These are phyloP conservation scores for Pseudocercospora pini-densiflorae DNA, from an alignment of 2,329 filamentous ascomycete species.

Conservation along the genomic window DNA sequence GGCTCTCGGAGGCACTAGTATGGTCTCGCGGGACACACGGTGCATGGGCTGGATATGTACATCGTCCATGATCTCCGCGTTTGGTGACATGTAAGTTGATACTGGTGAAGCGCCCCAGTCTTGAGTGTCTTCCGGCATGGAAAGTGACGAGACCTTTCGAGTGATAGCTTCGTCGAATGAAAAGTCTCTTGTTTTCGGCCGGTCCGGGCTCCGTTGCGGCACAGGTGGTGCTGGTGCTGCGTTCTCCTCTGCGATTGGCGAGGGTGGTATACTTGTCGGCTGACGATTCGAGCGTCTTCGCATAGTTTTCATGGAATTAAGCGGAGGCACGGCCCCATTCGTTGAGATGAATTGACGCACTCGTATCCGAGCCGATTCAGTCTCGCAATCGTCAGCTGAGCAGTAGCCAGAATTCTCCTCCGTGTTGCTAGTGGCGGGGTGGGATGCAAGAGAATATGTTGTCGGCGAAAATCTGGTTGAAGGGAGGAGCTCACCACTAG, in stretches of 20 bases:
- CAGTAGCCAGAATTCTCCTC: slow-evolving; percentile 17
- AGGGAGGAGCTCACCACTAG: slow-evolving; percentile 27
- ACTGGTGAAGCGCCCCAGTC: slow-evolving; percentile 20
- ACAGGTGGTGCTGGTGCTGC: slow-evolving; percentile 19
- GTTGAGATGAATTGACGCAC: slow-evolving; percentile 30
- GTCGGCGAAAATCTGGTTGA: slow-evolving; percentile 27
- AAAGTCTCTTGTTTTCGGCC: slow-evolving; percentile 13
- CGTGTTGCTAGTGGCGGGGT: slow-evolving; percentile 1
- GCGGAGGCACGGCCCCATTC: slow-evolving; percentile 29
- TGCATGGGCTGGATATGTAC: not conserved
- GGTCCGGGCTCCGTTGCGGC: slow-evolving; percentile 28
- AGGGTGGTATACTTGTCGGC: slow-evolving; percentile 22
- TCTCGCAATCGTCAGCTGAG: slow-evolving; percentile 20
- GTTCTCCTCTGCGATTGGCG: slow-evolving; percentile 27
- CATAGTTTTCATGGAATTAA: slow-evolving; percentile 29
- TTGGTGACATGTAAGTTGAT: slow-evolving; percentile 14
- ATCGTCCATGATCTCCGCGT: slow-evolving; percentile 3
- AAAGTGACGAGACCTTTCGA: slow-evolving; percentile 23
- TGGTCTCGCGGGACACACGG: not conserved
- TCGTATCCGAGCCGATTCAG: slow-evolving; percentile 22
- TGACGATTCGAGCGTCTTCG: slow-evolving; percentile 17
- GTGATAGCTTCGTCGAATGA: slow-evolving; percentile 18
- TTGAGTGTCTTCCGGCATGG: slow-evolving; percentile 19
- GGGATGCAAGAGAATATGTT: slow-evolving; percentile 8
- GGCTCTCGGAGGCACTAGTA: not conserved